phyloP scores from a whole-genome alignment of 139 green algal species.

The Asterochloris erici region DNA sequence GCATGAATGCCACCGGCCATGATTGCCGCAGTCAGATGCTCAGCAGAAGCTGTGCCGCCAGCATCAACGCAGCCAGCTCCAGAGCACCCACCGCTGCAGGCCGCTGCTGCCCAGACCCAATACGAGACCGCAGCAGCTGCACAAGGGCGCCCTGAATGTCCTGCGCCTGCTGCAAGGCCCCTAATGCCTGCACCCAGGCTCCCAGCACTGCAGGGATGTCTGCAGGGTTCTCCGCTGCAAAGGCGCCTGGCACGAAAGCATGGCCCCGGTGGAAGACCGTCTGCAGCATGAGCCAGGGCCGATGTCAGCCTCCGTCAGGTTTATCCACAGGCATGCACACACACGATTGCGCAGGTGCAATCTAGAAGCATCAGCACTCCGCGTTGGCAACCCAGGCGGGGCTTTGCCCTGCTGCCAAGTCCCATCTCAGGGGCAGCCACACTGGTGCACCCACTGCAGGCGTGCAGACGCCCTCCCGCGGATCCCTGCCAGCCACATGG shows the following conservation, averaged over 20 bases:
- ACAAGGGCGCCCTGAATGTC: slow-evolving; percentile 4
- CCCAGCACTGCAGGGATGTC: slow-evolving; percentile 32
- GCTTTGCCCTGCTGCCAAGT: too few species aligned
- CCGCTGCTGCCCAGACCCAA: background rate
- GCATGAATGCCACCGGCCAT: too few species aligned
- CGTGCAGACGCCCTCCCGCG: background rate
- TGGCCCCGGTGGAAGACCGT: slow-evolving; percentile 30
- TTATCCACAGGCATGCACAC: too few species aligned
- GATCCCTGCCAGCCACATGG: slow-evolving; percentile 32
- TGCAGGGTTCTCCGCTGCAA: slow-evolving; percentile 23
- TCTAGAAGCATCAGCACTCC: too few species aligned
- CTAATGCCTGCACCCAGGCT: slow-evolving; percentile 34
- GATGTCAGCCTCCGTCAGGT: too few species aligned
- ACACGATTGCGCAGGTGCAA: too few species aligned
- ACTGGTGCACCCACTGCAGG: too few species aligned
- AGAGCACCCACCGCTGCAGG: background rate
- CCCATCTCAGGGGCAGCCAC: too few species aligned
- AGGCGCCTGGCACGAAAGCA: slow-evolving; percentile 32
- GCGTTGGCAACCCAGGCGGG: too few species aligned
- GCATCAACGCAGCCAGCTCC: background rate
- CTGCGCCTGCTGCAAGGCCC: slow-evolving; percentile 21
- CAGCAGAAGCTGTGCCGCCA: slow-evolving; percentile 11
- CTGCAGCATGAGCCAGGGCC: background rate
- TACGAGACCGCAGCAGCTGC: slow-evolving; percentile 10
- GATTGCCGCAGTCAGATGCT: background rate